A percentile compares a stretch with the other conserved stretches of the same genome.
phyloP scores from a whole-genome alignment of 2,329 filamentous ascomycete genomes.

The Pestalotiopsis sp. region DNA sequence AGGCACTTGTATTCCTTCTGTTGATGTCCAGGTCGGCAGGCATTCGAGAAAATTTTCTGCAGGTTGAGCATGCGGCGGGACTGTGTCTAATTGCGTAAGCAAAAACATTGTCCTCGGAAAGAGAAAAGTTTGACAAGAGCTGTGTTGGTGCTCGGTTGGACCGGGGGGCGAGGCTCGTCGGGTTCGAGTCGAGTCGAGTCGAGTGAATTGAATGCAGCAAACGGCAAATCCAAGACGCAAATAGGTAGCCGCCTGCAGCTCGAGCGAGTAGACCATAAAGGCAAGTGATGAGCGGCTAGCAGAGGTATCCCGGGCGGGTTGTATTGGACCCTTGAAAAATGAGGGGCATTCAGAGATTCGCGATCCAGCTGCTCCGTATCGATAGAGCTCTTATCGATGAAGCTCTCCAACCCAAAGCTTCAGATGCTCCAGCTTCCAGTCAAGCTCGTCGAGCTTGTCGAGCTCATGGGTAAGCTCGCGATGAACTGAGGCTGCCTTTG shows the following conservation, averaged over 20 bases:
- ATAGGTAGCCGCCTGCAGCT: not conserved
- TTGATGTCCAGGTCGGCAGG: too few relatives aligned
- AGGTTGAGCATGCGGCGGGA: too few relatives aligned
- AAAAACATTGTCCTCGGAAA: too few relatives aligned
- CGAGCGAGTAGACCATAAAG: not conserved
- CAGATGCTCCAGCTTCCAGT: not conserved
- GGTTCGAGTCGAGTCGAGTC: not conserved
- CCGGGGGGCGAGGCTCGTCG: not conserved
- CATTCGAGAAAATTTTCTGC: too few relatives aligned
- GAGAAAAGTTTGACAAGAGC: not conserved
- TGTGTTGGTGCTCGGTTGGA: not conserved
- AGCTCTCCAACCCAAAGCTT: not conserved
- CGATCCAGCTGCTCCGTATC: constrained; percentile 11
- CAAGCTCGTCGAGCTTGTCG: not conserved
- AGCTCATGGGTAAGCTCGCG: not conserved
- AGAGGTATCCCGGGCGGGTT: constrained; percentile 12
- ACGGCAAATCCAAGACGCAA: not conserved
- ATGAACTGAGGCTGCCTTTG: not conserved
- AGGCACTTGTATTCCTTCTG: too few relatives aligned
- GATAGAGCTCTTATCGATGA: constrained; percentile 14
- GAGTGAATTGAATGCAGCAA: not conserved
- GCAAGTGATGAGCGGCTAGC: not conserved
- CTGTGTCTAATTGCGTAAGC: too few relatives aligned
- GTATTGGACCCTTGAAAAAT: constrained; percentile 17
- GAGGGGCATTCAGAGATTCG: constrained; percentile 21